Evolutionary conservation across 139 green algal genomes (phyloP).

Genomic region (Chlorella ohadii): DNA sequence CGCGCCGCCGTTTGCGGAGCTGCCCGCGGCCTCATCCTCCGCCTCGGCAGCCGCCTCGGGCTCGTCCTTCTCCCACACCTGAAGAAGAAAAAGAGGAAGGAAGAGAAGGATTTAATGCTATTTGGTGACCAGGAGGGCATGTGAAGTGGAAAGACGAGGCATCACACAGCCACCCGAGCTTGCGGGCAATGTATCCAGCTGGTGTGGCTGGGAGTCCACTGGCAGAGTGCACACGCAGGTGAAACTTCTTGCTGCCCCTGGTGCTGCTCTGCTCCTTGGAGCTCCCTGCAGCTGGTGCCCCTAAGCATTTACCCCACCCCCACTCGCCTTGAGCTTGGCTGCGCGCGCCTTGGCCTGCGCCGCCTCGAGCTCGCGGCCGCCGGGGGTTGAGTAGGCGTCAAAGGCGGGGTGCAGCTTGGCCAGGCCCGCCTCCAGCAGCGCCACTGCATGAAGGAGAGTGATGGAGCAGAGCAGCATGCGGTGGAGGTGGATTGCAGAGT

Average conservation of each 20-base stretch:
- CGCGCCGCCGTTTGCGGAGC: constrained; percentile 14
- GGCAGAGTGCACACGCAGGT: too few relatives aligned
- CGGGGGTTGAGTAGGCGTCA: constrained; percentile 34
- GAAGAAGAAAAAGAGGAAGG: too few relatives aligned
- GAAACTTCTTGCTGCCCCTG: too few relatives aligned
- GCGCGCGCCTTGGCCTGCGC: constrained; percentile 80
- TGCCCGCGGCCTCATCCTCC: constrained; percentile 31
- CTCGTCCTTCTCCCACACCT: constrained; percentile 36
- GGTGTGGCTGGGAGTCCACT: too few relatives aligned
- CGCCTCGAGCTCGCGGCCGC: constrained; percentile 64
- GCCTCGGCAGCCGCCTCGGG: constrained; percentile 26
- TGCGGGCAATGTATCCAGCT: too few relatives aligned
- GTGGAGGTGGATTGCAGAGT: too few relatives aligned
- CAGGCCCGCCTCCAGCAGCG: constrained; percentile 85
- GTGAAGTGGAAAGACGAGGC: neutral
- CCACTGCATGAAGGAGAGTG: constrained; percentile 67
- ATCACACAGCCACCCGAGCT: too few relatives aligned
- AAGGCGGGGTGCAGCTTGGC: constrained; percentile 83
- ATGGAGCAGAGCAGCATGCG: too few relatives aligned
- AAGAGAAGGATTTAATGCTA: too few relatives aligned
- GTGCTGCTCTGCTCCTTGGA: too few relatives aligned
- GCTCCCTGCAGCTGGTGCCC: too few relatives aligned
- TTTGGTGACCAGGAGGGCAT: neutral
- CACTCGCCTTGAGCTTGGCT: constrained; percentile 75
- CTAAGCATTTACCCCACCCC: too few relatives aligned